phyloP scores from a whole-genome alignment of 1,284 basidiomycete genomes.

The Volvariella volvacea region DNA sequence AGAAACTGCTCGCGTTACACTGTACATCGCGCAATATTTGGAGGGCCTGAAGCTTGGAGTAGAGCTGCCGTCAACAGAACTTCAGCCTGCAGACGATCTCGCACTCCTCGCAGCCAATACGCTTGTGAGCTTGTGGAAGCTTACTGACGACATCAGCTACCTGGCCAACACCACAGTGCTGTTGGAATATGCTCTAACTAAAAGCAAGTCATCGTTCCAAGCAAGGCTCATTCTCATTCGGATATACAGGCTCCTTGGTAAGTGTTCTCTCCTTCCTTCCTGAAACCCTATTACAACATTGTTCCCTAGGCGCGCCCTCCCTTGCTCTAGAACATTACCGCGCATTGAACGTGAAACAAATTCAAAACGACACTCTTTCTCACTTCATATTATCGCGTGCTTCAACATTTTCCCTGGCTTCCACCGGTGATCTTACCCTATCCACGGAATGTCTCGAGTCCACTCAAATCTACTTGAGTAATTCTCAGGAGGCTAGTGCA shows the following conservation, averaged over 20 bases:
- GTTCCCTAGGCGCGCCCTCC: slow-evolving; percentile 52
- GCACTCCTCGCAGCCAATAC: slow-evolving; percentile 68
- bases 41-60: slow-evolving; percentile 60
- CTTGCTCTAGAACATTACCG: slow-evolving; percentile 73
- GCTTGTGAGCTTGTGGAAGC: slow-evolving; percentile 58
- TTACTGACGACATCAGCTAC: slow-evolving; percentile 46
- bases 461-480: slow-evolving; percentile 71
- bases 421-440: slow-evolving; percentile 64
- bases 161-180: slow-evolving; percentile 58
- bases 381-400: slow-evolving; percentile 72
- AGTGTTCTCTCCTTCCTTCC: slow-evolving; percentile 13
- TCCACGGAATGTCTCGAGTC: slow-evolving; percentile 69
- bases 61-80: slow-evolving; percentile 65
- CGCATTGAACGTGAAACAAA: slow-evolving; percentile 68
- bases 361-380: slow-evolving; percentile 81
- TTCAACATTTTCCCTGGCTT: slow-evolving; percentile 72
- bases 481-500: slow-evolving; percentile 62
- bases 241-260: slow-evolving; percentile 74
- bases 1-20: slow-evolving; percentile 44
- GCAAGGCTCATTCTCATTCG: slow-evolving; percentile 70
- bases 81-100: slow-evolving; percentile 85
- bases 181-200: slow-evolving; percentile 66
- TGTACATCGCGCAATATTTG: slow-evolving; percentile 57
- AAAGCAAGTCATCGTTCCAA: slow-evolving; percentile 73
- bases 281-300: not conserved